Evolutionary conservation across 1,139 yeast genomes (phyloP), one percentile per base, ranked within the genome.

Genomic region (Ogataea hybrid): DNA sequence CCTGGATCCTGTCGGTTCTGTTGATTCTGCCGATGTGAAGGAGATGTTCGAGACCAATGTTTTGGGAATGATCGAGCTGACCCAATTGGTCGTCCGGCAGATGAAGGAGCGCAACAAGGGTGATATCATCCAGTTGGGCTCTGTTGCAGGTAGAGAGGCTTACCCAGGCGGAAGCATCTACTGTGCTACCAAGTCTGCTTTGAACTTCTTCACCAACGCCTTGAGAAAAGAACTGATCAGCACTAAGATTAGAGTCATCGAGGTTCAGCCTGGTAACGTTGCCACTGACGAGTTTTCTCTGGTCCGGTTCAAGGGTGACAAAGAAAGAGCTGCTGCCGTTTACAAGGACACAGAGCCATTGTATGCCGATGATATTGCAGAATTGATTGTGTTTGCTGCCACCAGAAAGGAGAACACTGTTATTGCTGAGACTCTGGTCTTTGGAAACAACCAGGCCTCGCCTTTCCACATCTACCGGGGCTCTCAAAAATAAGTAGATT

Each of bases 391-490:
- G 6, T 74, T 73, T 54, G 72, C 71, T n/a, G 65, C 68, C 23
- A 59, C 76, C 8, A 71, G 79, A 64, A 71, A 67, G 48, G 67
- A 62, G 44, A 74, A 73, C 49, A 71, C 77, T 1, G 79, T 74
- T 4, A 61, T 74, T 48, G 78, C 79, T 3, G 78, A 74, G 49
- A 68, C 75, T 7, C 64, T 74, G 47, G 68, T 74, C 2, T 72
- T 72, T 52, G 74, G 77, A 14, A 67, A 70, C 38, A 70, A 73
- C 56, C 79, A 74, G 62, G 79, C 77, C 5, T 76, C 88, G 50
- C 80, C 94, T 12, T 62, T 71, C 48, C 89, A 84, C 57, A 63
- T 76, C 14, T 68, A 75, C 60, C 60, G 71, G 45, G 67, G 63
- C 12, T 10, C 28, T 20, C 25, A 18, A 15, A 27, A 34, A 5